Conservation (phyloP, 176 grass and related monocot genomes). For the Poa annua region DNA sequence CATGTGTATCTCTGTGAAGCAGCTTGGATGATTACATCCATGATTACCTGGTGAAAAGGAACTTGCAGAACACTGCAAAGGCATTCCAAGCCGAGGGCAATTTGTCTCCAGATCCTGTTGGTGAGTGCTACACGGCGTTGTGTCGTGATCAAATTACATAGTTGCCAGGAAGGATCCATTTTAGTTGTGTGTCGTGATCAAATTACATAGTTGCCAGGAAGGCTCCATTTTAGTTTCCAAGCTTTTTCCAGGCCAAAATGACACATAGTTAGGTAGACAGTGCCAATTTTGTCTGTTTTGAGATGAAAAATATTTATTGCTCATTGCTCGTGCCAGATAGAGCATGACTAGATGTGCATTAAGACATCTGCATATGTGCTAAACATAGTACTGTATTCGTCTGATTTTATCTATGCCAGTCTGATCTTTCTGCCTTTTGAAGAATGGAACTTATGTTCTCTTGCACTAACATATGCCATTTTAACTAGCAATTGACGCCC, state of each 20-base stretch:
- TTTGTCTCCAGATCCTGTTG: conserved; percentile 63
- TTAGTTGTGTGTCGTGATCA: not conserved
- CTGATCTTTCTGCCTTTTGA: conserved; percentile 33
- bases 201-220: not conserved
- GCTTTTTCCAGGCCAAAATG: not conserved
- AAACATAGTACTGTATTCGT: not conserved
- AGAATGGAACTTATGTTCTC: not conserved
- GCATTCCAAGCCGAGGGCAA: conserved; percentile 65
- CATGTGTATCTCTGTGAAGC: conserved; percentile 36
- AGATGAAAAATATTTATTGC: not conserved
- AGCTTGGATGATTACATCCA: conserved; percentile 83
- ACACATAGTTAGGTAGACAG: not conserved
- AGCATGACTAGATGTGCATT: not conserved
- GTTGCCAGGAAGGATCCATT: no score
- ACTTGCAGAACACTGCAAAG: conserved; percentile 65
- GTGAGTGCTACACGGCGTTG: conserved; percentile 46
- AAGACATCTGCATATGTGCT: not conserved
- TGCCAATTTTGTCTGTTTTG: not conserved
- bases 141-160: not conserved
- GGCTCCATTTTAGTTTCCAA: not conserved
- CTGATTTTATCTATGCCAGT: conserved; percentile 10
- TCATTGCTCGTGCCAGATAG: conserved; percentile 5
- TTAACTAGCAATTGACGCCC: conserved; percentile 61
- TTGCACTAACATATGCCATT: not conserved
- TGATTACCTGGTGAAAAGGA: conserved; percentile 76